These are phyloP conservation scores for Mortierella sp. DNA, from an alignment of 371 early-diverging fungal genomes.

Conservation along the genomic window DNA sequence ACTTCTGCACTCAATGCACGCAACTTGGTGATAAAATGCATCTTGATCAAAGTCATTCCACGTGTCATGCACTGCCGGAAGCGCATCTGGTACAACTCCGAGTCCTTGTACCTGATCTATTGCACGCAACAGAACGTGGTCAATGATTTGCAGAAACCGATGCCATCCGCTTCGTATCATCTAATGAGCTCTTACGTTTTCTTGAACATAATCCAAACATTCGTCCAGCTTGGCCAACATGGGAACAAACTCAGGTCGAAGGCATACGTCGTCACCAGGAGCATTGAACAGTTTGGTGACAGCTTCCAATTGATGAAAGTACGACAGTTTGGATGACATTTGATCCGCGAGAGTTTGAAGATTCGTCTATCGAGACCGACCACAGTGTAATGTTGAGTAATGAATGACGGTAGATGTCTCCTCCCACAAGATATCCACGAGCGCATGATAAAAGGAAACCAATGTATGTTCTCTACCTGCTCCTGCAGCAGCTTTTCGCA, in stretches of 20 bases:
- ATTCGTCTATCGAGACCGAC: constrained; percentile 54
- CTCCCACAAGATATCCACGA: too few relatives aligned
- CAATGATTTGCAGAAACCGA: too few relatives aligned
- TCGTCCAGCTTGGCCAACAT: constrained; percentile 80
- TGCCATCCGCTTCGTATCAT: neutral
- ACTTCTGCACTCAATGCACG: constrained; percentile 73
- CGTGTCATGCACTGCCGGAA: constrained; percentile 92
- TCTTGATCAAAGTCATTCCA: constrained; percentile 89
- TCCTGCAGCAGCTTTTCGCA: constrained; percentile 82
- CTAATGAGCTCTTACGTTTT: constrained; percentile 65
- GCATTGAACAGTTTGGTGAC: constrained; percentile 81
- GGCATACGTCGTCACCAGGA: constrained; percentile 85
- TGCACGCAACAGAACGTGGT: too few relatives aligned
- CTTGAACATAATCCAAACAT: constrained; percentile 81
- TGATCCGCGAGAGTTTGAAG: constrained; percentile 74
- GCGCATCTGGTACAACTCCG: constrained; percentile 90
- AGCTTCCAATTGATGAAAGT: constrained; percentile 85
- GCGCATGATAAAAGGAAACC: too few relatives aligned
- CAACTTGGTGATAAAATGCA: constrained; percentile 80
- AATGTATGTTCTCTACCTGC: constrained; percentile 57
- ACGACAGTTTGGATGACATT: constrained; percentile 70
- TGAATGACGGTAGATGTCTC: too few relatives aligned
- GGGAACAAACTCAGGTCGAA: constrained; percentile 80
- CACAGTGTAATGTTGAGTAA: neutral
- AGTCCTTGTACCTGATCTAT: constrained; percentile 80